phyloP scores from a whole-genome alignment of 1,139 yeast genomes.

The Magnusiomyces fungicola region DNA sequence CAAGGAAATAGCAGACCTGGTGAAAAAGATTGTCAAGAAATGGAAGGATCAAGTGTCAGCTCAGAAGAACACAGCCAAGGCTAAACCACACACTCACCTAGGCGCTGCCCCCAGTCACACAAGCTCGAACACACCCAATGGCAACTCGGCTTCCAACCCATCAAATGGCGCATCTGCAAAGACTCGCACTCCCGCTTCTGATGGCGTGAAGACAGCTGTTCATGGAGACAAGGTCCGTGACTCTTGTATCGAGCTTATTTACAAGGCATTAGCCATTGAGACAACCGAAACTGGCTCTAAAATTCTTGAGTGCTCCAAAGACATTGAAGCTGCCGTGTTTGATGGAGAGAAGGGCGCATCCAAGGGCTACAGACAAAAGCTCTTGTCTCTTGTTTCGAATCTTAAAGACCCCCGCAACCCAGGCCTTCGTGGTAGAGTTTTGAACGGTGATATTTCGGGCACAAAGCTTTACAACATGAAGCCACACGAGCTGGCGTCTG shows the following conservation, averaged over 20 bases:
- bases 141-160: slow-evolving; percentile 15
- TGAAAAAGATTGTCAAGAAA: slow-evolving; percentile 69
- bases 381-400: slow-evolving; percentile 77
- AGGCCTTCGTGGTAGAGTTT: slow-evolving; percentile 62
- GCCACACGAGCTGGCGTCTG: slow-evolving; percentile 91
- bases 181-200: slow-evolving; percentile 69
- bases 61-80: slow-evolving; percentile 42
- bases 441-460: slow-evolving; percentile 58
- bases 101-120: slow-evolving; percentile 1
- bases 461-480: slow-evolving; percentile 66
- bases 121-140: slow-evolving; percentile 10
- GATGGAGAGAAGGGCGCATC: slow-evolving; percentile 46
- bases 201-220: slow-evolving; percentile 63
- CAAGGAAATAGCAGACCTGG: slow-evolving; percentile 58
- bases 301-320: slow-evolving; percentile 57
- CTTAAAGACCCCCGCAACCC: slow-evolving; percentile 86
- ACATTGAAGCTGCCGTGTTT: slow-evolving; percentile 67
- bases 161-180: slow-evolving; percentile 19
- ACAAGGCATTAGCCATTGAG: slow-evolving; percentile 83
- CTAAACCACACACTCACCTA: slow-evolving; percentile 4
- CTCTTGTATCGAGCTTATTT: slow-evolving; percentile 73
- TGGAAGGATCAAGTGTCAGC: slow-evolving; percentile 90
- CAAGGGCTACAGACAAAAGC: slow-evolving; percentile 64
- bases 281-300: slow-evolving; percentile 52
- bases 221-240: slow-evolving; percentile 77